phyloP scores from a whole-genome alignment of 2,329 filamentous ascomycete genomes.

The Fusarium transvaalense region DNA sequence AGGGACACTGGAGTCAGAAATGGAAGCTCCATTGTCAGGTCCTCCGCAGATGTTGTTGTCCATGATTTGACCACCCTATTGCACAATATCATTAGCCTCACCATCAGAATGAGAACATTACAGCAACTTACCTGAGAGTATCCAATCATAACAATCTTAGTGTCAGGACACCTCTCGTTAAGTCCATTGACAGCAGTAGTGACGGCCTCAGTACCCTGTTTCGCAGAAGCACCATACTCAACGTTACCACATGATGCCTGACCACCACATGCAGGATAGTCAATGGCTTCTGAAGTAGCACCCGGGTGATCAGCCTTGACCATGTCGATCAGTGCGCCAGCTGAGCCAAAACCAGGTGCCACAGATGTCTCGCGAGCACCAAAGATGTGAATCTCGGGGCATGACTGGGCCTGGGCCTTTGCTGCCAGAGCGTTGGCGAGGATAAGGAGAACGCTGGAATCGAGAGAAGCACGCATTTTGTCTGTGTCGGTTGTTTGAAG shows the following conservation, averaged over 20 bases:
- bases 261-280: slow-evolving; percentile 73
- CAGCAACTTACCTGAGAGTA: slow-evolving; percentile 66
- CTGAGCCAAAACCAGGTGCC: slow-evolving; percentile 64
- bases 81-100: not conserved
- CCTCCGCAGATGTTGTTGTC: slow-evolving; percentile 75
- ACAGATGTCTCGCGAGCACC: slow-evolving; percentile 64
- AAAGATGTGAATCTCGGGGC: slow-evolving; percentile 60
- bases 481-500: not conserved
- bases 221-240: slow-evolving; percentile 70
- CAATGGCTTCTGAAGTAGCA: slow-evolving; percentile 66
- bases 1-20: slow-evolving; percentile 57
- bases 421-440: slow-evolving; percentile 18
- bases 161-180: slow-evolving; percentile 67
- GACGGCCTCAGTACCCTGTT: slow-evolving; percentile 69
- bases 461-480: slow-evolving; percentile 29
- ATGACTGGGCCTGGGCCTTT: slow-evolving; percentile 45
- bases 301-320: slow-evolving; percentile 62
- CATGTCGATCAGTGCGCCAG: slow-evolving; percentile 63
- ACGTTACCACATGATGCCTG: slow-evolving; percentile 68
- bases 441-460: slow-evolving; percentile 16
- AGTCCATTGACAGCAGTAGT: slow-evolving; percentile 70
- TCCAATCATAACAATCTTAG: slow-evolving; percentile 70
- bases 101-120: rapidly evolving
- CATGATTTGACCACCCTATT: slow-evolving; percentile 71
- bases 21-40: slow-evolving; percentile 60